Evolutionary conservation across 1,284 basidiomycete genomes (phyloP), one percentile per base, ranked within the genome.

Genomic region (Omphalotus olearius): DNA sequence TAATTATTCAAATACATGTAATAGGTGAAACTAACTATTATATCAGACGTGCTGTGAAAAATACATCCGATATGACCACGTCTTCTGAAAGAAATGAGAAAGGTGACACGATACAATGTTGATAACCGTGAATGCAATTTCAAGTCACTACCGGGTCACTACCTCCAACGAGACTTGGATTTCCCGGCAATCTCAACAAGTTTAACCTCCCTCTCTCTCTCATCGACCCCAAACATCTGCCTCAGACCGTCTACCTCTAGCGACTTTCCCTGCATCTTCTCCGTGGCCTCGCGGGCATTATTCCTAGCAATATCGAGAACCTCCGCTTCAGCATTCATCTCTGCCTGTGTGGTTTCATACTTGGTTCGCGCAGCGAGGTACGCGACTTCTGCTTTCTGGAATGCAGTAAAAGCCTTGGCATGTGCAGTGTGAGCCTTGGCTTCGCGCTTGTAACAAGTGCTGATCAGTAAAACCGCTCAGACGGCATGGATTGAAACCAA

Each of bases 231-330:
- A 57, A 75, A 75, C 62, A 73, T 70, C 17, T 67, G 64, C 28
- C 79, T 64, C 52, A 82, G 56, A 42, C 67, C 67, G 52, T 82
- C 78, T 0, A 83, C 71, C 62, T 82, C 79, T 42, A 71, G 66
- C 26, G 70, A 69, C 69, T 82, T 82, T 52, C 76, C 73, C 58
- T 76, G 73, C 54, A 81, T 64, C 58, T 66, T 70, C 54, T 78
- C 74, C 1, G 75, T 81, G 1, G 71, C 69, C 47, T 75, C 70
- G 38, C 64, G 65, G 0, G 76, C 75, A 37, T 72, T 73, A 7
- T 68, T 63, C 11, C 75, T 66, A 7, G 73, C 64, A 0, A 67
- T 67, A 33, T 79, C 78, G 7, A 81, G 64, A 1, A 69, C 61
- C 42, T 79, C 75, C 18, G 68, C 71, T 43, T 73, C 67, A 0